Percentiles rank a stretch among this genome's conserved stretches.
phyloP scores from a whole-genome alignment of 192 early-diverging fungal genomes.

The Coemansia sp. region DNA sequence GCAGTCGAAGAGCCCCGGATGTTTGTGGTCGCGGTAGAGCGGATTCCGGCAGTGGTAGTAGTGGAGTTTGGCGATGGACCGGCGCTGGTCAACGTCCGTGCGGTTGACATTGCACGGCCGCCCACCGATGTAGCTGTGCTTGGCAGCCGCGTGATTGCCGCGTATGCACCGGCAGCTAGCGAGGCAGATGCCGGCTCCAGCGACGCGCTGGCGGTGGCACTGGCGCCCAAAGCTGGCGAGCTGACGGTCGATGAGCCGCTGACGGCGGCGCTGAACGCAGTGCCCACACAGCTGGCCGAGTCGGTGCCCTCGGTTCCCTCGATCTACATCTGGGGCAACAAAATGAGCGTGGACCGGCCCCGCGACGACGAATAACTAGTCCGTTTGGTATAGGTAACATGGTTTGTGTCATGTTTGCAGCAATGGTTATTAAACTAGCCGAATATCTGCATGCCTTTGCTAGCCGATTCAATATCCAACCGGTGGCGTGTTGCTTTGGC shows the following conservation, averaged over 20 bases:
- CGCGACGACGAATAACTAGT: conserved; percentile 15
- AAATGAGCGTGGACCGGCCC: conserved; percentile 36
- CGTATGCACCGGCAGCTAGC: conserved; percentile 8
- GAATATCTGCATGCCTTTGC: not conserved
- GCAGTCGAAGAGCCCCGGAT: conserved; percentile 6
- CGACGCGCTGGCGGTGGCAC: conserved; percentile 3
- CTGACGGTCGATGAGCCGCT: conserved; percentile 6
- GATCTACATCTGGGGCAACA: conserved; percentile 48
- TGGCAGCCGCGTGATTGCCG: conserved; percentile 21
- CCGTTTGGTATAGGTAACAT: no score
- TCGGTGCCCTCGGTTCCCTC: conserved; percentile 6
- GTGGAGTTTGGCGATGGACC: conserved; percentile 13
- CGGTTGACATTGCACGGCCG: conserved; percentile 20
- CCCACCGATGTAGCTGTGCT: conserved; percentile 30
- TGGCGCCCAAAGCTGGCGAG: conserved; percentile 1
- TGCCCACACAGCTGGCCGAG: conserved; percentile 10
- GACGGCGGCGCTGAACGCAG: conserved; percentile 5
- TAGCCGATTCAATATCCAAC: conserved; percentile 15
- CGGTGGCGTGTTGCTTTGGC: conserved; percentile 21
- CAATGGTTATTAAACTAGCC: no score
- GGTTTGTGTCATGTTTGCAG: no score
- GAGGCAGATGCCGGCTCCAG: not conserved
- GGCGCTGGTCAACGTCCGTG: conserved; percentile 6
- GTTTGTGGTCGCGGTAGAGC: conserved; percentile 36
- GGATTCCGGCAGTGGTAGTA: conserved; percentile 31